Evolutionary conservation across 2,329 filamentous ascomycete species (phyloP).

Genomic region (Penicillium brasilianum): DNA sequence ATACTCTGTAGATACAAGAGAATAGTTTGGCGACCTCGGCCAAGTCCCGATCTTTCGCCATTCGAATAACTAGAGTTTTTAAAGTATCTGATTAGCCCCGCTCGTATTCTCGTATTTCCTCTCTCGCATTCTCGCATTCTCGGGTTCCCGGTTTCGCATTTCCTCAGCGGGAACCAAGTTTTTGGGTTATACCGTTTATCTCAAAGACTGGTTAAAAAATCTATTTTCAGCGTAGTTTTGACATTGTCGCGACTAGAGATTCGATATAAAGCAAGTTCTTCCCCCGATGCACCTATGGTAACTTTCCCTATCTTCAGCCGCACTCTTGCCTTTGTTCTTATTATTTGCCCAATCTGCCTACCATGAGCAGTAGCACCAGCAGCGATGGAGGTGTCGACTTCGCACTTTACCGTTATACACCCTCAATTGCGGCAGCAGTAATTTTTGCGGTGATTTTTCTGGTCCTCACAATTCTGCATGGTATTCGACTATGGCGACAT

Average conservation of each 20-base stretch:
- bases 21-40: not conserved
- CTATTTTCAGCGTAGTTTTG: not conserved
- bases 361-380: constrained; percentile 8
- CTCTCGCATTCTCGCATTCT: constrained; percentile 18
- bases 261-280: not conserved
- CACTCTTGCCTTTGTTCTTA: not conserved
- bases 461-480: constrained; percentile 29
- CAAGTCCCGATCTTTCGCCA: not conserved
- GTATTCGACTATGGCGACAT: constrained; percentile 18
- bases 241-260: not conserved
- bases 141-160: constrained; percentile 8
- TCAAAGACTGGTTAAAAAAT: not conserved
- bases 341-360: not conserved
- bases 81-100: not conserved
- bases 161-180: not conserved
- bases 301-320: not conserved
- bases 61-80: not conserved
- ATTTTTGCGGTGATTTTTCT: constrained; percentile 34
- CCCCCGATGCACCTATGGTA: not conserved
- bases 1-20: not conserved
- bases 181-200: not conserved
- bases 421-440: constrained; percentile 30
- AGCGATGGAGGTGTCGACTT: constrained; percentile 15
- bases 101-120: constrained; percentile 16
- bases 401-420: constrained; percentile 49